Evolutionary conservation across 179 eudicot genomes (phyloP).

Genomic region (Spergularia azorica): DNA sequence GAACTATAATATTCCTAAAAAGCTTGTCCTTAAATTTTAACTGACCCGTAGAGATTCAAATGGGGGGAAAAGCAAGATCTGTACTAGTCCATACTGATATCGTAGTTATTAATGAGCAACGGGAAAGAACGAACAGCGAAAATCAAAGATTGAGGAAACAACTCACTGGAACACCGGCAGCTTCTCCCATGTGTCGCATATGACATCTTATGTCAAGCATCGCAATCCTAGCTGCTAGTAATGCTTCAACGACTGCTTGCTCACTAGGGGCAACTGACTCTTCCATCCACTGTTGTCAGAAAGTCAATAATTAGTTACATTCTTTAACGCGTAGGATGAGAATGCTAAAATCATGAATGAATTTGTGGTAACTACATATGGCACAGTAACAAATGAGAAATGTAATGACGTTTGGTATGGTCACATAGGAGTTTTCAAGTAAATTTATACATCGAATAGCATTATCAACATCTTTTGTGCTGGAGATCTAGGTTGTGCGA

Average conservation of each 20-base stretch:
- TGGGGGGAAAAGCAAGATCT: not conserved
- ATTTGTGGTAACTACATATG: not conserved
- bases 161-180: slow-evolving; percentile 87
- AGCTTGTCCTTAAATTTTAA: not conserved
- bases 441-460: too few species aligned
- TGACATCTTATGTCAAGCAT: slow-evolving; percentile 80
- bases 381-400: not conserved
- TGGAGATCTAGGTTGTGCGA: too few species aligned
- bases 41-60: too few species aligned
- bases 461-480: too few species aligned
- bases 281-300: slow-evolving; percentile 68
- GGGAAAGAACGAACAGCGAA: not conserved
- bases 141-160: slow-evolving; percentile 19
- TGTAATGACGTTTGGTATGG: not conserved
- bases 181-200: slow-evolving; percentile 93
- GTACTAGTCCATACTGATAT: not conserved
- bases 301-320: not conserved
- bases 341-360: not conserved
- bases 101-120: not conserved
- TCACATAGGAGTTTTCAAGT: not conserved
- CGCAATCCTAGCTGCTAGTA: slow-evolving; percentile 73
- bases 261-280: slow-evolving; percentile 53
- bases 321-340: not conserved
- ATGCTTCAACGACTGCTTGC: slow-evolving; percentile 59
- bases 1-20: not conserved